These are phyloP conservation scores for Globisporangium carolinianum DNA, from an alignment of 352 stramenopile genomes.

Conservation along the genomic window DNA sequence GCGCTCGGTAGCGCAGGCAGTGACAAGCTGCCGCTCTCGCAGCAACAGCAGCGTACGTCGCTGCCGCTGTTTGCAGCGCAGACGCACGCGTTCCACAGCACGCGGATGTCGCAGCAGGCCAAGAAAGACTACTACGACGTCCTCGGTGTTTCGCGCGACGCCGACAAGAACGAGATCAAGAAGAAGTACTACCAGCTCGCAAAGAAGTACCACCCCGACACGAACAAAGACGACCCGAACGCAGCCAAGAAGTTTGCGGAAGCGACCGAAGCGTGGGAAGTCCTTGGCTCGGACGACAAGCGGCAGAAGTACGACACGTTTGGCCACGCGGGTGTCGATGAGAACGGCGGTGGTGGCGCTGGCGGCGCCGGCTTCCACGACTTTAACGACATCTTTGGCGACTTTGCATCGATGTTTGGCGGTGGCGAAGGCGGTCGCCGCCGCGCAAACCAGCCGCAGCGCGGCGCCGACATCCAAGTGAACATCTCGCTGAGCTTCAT, in stretches of 20 bases:
- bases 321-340: slow-evolving; percentile 92
- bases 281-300: slow-evolving; percentile 91
- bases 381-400: slow-evolving; percentile 89
- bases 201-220: slow-evolving; percentile 98
- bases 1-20: background rate
- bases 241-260: slow-evolving; percentile 91
- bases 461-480: slow-evolving; percentile 92
- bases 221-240: slow-evolving; percentile 92
- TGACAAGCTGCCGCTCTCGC: background rate
- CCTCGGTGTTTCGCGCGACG: slow-evolving; percentile 83
- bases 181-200: slow-evolving; percentile 97
- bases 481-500: slow-evolving; percentile 92
- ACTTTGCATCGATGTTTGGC: slow-evolving; percentile 81
- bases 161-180: slow-evolving; percentile 95
- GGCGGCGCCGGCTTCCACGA: slow-evolving; percentile 53
- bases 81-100: slow-evolving; percentile 54
- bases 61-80: slow-evolving; percentile 8
- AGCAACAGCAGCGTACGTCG: background rate
- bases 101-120: slow-evolving; percentile 31
- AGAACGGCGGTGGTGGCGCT: slow-evolving; percentile 70
- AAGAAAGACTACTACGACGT: slow-evolving; percentile 97
- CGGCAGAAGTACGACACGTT: slow-evolving; percentile 92
- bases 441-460: slow-evolving; percentile 65
- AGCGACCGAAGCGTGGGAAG: slow-evolving; percentile 91
- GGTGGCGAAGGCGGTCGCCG: slow-evolving; percentile 37